Evolutionary conservation across 129 eudicot genomes (phyloP).

Genomic region (Deinandra increscens): DNA sequence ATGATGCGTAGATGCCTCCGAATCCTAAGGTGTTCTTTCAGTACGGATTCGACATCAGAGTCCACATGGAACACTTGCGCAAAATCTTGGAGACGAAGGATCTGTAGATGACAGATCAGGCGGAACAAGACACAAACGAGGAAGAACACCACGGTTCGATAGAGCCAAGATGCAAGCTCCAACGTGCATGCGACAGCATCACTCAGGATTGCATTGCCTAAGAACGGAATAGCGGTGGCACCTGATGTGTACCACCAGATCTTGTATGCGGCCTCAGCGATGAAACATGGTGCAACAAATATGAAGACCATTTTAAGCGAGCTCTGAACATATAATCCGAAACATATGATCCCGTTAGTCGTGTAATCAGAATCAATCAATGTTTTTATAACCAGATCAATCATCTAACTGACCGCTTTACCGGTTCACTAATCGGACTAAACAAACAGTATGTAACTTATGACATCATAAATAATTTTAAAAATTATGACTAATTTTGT

Average conservation of each 20-base stretch:
- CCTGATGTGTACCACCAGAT: slow-evolving; percentile 98
- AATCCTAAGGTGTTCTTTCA: slow-evolving; percentile 84
- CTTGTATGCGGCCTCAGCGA: slow-evolving; percentile 81
- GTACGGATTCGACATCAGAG: slow-evolving; percentile 67
- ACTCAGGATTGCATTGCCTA: slow-evolving; percentile 69
- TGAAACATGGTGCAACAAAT: slow-evolving; percentile 86
- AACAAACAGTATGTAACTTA: too few species aligned
- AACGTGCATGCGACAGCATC: slow-evolving; percentile 70
- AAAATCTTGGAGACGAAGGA: slow-evolving; percentile 85
- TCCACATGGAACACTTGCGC: slow-evolving; percentile 67
- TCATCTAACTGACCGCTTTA: too few species aligned
- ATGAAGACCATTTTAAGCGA: slow-evolving; percentile 68
- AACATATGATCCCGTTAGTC: not conserved
- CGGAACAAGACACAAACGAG: slow-evolving; percentile 92
- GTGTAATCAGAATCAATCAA: not conserved
- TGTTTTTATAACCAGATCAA: too few species aligned
- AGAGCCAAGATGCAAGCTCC: slow-evolving; percentile 88
- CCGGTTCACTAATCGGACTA: too few species aligned
- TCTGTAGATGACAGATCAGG: slow-evolving; percentile 86
- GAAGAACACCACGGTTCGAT: slow-evolving; percentile 82
- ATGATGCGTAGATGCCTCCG: slow-evolving; percentile 80
- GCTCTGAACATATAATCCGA: slow-evolving; percentile 60
- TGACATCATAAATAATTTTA: too few species aligned
- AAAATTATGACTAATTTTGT: too few species aligned
- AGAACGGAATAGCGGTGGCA: slow-evolving; percentile 72